Base-by-base conservation (phyloP, 768 basidiomycete species). In the Lactifluus subvellereus region DNA sequence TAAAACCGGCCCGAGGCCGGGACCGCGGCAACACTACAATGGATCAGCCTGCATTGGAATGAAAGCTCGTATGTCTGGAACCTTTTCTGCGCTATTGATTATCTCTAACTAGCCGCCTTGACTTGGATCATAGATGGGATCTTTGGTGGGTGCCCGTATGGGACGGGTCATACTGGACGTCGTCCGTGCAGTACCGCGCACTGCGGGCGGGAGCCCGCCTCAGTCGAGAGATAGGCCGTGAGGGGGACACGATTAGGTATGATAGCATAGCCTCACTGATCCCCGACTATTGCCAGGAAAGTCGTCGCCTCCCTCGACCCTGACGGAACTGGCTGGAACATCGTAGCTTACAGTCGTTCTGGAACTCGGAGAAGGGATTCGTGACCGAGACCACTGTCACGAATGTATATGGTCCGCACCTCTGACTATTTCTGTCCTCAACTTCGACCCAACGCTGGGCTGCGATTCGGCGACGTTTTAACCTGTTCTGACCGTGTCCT, bases 401-500 rank as follows among this genome's bases (percentile, higher is more conserved):
- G 2, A 51, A 62, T 37, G 42, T 3, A 45, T 57, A n/a, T 55
- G 64, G n/a, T 11, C 50, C 1, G 51, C 52, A 2, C 49, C 51
- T 6, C 43, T 40, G 6, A 20, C 37, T 3, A 45, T 54, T 32
- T 33, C 61, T 5, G 60, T 65, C 11, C 38, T 63, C 50, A 65
- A 65, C 56, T 63, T 52, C 10, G 64, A 65, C 56, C 64, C 54
- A 13, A 57, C 54, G 0, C 32, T 66, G 38, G 65, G 65, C 7
- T 59, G 65, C 32, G 65, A 63, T 45, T 32, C 57, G 30, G 37
- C 27, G 1, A 66, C 65, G 1, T 55, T 59, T 38, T 56, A 65
- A 40, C 64, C 61, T 63, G 64, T 53, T 63, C 61, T n/a, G 64
- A 65, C 16, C 61, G 56, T 6, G 64, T 52, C 6, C 51, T 65